Conservation (phyloP, 441 rosid genomes). For the Gossypium laxum region DNA sequence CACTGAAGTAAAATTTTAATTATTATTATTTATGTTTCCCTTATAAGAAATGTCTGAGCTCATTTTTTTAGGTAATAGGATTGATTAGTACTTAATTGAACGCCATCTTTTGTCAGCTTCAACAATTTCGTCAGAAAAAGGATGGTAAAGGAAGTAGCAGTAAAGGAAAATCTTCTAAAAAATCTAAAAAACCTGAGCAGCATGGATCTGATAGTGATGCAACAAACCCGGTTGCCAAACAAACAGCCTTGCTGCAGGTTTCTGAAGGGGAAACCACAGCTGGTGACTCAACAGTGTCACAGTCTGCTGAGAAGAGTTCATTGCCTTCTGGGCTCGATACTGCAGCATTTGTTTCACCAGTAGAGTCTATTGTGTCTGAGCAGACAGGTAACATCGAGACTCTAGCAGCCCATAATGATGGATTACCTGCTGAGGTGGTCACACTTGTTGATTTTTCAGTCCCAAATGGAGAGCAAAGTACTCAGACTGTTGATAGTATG, state of each 20-base stretch:
- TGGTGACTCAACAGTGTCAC: slow-evolving; percentile 31
- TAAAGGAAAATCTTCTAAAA: slow-evolving; percentile 68
- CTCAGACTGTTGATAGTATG: slow-evolving; percentile 21
- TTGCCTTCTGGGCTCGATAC: slow-evolving; percentile 25
- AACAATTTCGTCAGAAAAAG: slow-evolving; percentile 91
- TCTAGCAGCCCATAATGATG: slow-evolving; percentile 22
- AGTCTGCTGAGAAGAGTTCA: slow-evolving; percentile 25
- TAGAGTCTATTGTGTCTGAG: slow-evolving; percentile 25
- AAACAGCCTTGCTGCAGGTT: slow-evolving; percentile 22
- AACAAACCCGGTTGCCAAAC: slow-evolving; percentile 18
- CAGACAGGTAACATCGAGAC: slow-evolving; percentile 20
- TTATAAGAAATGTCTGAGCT: neutral
- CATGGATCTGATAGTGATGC: slow-evolving; percentile 31
- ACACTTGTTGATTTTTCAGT: slow-evolving; percentile 20
- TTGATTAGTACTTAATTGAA: slow-evolving; percentile 3
- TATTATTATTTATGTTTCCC: neutral
- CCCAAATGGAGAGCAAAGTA: slow-evolving; percentile 28
- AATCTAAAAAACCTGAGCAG: slow-evolving; percentile 28
- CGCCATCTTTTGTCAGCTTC: slow-evolving; percentile 50
- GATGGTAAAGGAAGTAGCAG: slow-evolving; percentile 68
- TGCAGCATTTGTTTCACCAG: slow-evolving; percentile 29
- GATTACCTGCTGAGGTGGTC: slow-evolving; percentile 18
- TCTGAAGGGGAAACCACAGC: slow-evolving; percentile 32
- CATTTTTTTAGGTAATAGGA: neutral
- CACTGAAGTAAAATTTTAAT: neutral